phyloP scores from a whole-genome alignment of 345 rosid species.

The Hibiscus mutabilis region DNA sequence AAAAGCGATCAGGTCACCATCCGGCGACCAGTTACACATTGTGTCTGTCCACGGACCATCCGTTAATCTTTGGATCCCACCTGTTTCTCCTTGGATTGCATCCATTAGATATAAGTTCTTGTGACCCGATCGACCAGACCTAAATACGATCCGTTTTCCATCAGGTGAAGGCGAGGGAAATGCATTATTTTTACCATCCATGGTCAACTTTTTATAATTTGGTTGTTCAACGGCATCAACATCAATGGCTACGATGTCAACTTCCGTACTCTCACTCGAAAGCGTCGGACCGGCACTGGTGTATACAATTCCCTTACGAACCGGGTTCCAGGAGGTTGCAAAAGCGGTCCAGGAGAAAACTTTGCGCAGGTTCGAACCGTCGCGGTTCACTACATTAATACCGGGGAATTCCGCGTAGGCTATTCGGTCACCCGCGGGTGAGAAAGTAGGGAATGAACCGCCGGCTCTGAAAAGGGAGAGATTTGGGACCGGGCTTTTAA shows the following conservation, averaged over 20 bases:
- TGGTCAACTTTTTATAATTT: constrained; percentile 46
- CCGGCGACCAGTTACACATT: constrained; percentile 83
- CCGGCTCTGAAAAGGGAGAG: constrained; percentile 74
- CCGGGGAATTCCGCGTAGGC: constrained; percentile 77
- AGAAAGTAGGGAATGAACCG: constrained; percentile 86
- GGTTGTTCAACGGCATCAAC: constrained; percentile 33
- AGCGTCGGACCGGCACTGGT: constrained; percentile 70
- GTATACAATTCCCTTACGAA: constrained; percentile 53
- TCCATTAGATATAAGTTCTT: constrained; percentile 86
- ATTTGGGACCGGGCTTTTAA: constrained; percentile 40
- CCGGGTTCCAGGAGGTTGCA: constrained; percentile 74
- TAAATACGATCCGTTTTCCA: constrained; percentile 67
- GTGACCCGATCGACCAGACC: constrained; percentile 73
- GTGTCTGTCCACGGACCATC: constrained; percentile 82
- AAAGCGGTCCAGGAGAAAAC: constrained; percentile 51
- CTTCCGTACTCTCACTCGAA: constrained; percentile 54
- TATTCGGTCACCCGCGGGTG: constrained; percentile 62
- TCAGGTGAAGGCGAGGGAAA: constrained; percentile 82
- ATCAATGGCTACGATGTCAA: constrained; percentile 58
- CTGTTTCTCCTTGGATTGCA: constrained; percentile 46
- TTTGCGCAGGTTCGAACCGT: constrained; percentile 57
- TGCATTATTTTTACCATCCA: constrained; percentile 71
- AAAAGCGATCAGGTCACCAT: constrained; percentile 68
- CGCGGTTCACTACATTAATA: constrained; percentile 63
- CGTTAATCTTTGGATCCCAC: constrained; percentile 51